These are phyloP conservation scores for Panaeolus cyanescens DNA, from an alignment of 768 basidiomycete species.

Conservation along the genomic window DNA sequence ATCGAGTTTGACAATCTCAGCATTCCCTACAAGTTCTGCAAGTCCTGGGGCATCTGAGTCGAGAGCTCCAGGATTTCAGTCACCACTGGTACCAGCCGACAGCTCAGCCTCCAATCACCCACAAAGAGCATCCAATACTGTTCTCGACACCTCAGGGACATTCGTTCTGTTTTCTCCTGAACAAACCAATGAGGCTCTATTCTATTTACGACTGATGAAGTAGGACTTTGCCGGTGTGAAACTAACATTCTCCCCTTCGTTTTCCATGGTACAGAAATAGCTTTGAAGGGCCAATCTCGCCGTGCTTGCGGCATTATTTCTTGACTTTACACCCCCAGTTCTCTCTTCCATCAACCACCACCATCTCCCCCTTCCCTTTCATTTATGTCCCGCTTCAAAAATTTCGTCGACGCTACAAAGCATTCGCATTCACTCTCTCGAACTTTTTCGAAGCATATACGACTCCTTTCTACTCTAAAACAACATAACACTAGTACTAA, in stretches of 20 bases:
- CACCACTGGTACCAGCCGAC: too few species aligned
- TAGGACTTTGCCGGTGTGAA: background rate
- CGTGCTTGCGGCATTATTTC: background rate
- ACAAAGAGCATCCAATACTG: too few species aligned
- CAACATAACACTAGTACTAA: background rate
- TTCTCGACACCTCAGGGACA: too few species aligned
- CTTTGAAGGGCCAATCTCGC: background rate
- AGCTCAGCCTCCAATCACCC: too few species aligned
- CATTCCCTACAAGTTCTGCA: too few species aligned
- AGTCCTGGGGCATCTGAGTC: too few species aligned
- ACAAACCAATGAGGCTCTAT: background rate
- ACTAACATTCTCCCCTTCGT: background rate
- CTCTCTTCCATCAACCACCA: background rate
- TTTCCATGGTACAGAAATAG: background rate
- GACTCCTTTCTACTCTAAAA: background rate
- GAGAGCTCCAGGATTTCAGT: too few species aligned
- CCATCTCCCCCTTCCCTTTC: background rate
- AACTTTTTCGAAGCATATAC: background rate
- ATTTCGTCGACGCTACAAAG: background rate
- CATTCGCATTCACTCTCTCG: background rate
- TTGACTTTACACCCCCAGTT: background rate
- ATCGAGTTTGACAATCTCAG: too few species aligned
- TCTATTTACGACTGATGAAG: background rate
- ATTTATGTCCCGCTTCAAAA: background rate
- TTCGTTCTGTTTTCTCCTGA: too few species aligned